Evolutionary conservation across 2,329 filamentous ascomycete species (phyloP).

Genomic region (Phaeosphaeria sp.): DNA sequence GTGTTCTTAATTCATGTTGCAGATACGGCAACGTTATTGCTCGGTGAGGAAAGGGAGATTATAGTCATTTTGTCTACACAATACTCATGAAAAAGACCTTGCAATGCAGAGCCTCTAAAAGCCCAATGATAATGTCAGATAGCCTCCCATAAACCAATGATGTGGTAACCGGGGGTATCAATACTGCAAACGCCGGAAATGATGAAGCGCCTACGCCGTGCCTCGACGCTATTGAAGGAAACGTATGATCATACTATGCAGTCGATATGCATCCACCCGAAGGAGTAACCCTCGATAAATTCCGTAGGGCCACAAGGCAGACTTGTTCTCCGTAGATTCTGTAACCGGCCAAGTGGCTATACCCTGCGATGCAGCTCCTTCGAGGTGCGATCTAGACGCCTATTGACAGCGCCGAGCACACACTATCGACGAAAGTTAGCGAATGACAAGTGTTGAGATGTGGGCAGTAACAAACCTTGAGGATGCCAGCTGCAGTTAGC

Average conservation of each 20-base stretch:
- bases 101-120: background rate
- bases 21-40: no score
- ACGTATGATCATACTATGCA: background rate
- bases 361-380: conserved; percentile 39
- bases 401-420: conserved; percentile 78
- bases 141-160: background rate
- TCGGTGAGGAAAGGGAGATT: no score
- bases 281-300: background rate
- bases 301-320: conserved; percentile 1
- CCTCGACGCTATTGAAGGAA: background rate
- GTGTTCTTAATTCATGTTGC: background rate
- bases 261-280: background rate
- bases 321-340: background rate
- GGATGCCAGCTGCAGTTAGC: conserved; percentile 72
- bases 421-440: conserved; percentile 15
- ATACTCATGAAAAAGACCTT: background rate
- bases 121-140: background rate
- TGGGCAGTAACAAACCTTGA: conserved; percentile 61
- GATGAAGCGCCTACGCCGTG: background rate
- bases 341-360: background rate
- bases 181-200: background rate
- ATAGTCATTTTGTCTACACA: background rate
- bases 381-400: conserved; percentile 62
- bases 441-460: no score
- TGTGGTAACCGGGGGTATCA: conserved; percentile 2